phyloP scores from a whole-genome alignment of 805 yeast genomes.

The Metschnikowia henanensis region DNA sequence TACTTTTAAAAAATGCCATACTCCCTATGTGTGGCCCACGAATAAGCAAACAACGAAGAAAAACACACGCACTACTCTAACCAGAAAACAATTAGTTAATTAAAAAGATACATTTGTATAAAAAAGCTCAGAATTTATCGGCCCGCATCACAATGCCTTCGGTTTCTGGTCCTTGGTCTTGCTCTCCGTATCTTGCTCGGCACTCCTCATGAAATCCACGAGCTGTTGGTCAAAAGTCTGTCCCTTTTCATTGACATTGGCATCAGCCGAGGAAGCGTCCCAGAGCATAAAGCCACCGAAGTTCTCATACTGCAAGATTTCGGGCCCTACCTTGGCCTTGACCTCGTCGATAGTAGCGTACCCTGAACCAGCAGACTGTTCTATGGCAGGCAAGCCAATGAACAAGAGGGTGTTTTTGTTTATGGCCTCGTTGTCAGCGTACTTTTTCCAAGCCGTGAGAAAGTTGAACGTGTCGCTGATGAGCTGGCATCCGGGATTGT shows the following conservation, averaged over 20 bases:
- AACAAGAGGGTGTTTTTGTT: conserved; percentile 69
- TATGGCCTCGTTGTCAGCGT: conserved; percentile 57
- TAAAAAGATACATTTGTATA: too few species aligned
- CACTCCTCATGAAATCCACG: neutral
- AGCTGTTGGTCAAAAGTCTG: conserved; percentile 12
- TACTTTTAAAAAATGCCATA: too few species aligned
- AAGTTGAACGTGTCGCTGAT: conserved; percentile 47
- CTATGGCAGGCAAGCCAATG: conserved; percentile 66
- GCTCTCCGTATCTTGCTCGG: neutral
- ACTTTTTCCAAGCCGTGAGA: conserved; percentile 66
- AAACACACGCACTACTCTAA: too few species aligned
- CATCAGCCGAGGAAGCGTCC: conserved; percentile 71
- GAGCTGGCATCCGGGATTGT: conserved; percentile 68
- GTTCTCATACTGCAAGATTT: conserved; percentile 16
- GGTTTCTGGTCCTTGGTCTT: too few species aligned
- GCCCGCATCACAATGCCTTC: too few species aligned
- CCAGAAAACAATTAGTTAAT: too few species aligned
- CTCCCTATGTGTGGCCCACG: too few species aligned
- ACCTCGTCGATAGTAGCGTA: conserved; percentile 36
- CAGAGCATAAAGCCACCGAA: conserved; percentile 81
- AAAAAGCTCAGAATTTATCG: too few species aligned
- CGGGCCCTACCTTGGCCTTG: conserved; percentile 13
- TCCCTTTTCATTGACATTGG: conserved; percentile 31
- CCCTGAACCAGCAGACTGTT: conserved; percentile 57
- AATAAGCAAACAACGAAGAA: too few species aligned